Evolutionary conservation across 345 rosid species (phyloP).

Genomic region (Rubroshorea leprosula): DNA sequence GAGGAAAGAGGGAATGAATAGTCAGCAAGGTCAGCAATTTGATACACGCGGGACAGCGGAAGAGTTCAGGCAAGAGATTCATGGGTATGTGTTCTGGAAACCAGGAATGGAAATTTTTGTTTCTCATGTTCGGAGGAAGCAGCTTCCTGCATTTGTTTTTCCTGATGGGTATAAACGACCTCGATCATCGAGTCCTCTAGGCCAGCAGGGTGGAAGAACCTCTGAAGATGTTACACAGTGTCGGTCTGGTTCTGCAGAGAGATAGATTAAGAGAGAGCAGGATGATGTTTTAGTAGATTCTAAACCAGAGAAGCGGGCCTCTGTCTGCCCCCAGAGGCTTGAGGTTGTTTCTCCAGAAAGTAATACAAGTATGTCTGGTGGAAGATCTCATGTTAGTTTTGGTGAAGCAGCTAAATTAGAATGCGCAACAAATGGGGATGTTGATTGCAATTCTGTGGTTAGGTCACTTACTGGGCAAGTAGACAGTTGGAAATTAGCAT

Average conservation of each 20-base stretch:
- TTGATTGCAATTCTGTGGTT: slow-evolving; percentile 14
- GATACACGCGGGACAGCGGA: slow-evolving; percentile 67
- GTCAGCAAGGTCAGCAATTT: slow-evolving; percentile 71
- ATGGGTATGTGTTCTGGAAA: slow-evolving; percentile 58
- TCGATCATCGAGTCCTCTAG: slow-evolving; percentile 44
- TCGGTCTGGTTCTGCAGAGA: slow-evolving; percentile 36
- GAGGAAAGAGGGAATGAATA: slow-evolving; percentile 51
- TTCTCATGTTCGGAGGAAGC: slow-evolving; percentile 68
- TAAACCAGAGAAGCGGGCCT: slow-evolving; percentile 42
- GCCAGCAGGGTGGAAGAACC: slow-evolving; percentile 37
- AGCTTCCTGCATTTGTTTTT: slow-evolving; percentile 60
- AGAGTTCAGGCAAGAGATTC: slow-evolving; percentile 55
- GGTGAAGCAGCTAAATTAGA: slow-evolving; percentile 28
- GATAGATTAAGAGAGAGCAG: slow-evolving; percentile 41
- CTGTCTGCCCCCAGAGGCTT: too few species aligned
- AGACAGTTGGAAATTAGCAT: too few species aligned
- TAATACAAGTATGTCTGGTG: slow-evolving; percentile 20
- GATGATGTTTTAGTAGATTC: slow-evolving; percentile 34
- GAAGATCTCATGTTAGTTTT: too few species aligned
- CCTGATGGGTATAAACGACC: slow-evolving; percentile 53
- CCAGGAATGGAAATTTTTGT: slow-evolving; percentile 69
- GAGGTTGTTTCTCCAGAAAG: slow-evolving; percentile 42
- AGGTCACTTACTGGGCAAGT: slow-evolving; percentile 24
- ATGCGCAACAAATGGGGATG: slow-evolving; percentile 18
- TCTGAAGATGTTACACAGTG: slow-evolving; percentile 38